A percentile compares a stretch with the other conserved stretches of the same genome.
phyloP scores from a whole-genome alignment of 768 basidiomycete species.

The Udeniomyces megalosporus region DNA sequence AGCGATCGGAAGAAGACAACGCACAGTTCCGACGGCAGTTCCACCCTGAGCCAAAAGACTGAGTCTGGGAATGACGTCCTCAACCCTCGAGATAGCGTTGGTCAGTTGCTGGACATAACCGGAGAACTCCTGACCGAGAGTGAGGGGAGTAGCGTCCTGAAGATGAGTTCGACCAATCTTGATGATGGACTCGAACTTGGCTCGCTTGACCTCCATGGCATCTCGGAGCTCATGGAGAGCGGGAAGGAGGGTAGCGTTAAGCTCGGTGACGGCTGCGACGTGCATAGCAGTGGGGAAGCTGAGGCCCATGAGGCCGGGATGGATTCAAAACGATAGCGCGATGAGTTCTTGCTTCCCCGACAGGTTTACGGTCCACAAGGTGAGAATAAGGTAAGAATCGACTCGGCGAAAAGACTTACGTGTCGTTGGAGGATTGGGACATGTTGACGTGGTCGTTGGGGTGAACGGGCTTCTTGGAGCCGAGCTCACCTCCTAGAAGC shows the following conservation, averaged over 20 bases:
- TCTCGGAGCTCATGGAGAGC: constrained; percentile 68
- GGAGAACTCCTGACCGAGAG: constrained; percentile 95
- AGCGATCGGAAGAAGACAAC: constrained; percentile 22
- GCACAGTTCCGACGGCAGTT: constrained; percentile 91
- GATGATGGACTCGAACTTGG: constrained; percentile 76
- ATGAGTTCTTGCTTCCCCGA: no score
- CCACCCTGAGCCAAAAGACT: constrained; percentile 90
- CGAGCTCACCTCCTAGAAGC: constrained; percentile 82
- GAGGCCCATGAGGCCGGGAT: neutral
- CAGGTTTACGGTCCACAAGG: neutral
- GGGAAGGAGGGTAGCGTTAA: constrained; percentile 61
- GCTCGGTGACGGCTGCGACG: constrained; percentile 82
- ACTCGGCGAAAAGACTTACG: constrained; percentile 40
- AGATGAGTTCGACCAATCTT: constrained; percentile 98
- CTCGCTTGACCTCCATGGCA: constrained; percentile 65
- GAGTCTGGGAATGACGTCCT: constrained; percentile 65
- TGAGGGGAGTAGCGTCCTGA: constrained; percentile 91
- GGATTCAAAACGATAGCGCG: neutral
- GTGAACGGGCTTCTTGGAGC: constrained; percentile 92
- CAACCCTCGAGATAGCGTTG: constrained; percentile 73
- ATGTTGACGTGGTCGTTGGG: constrained; percentile 99
- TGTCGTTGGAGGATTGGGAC: constrained; percentile 97
- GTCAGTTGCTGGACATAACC: constrained; percentile 91
- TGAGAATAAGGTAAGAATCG: neutral
- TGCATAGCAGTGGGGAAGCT: constrained; percentile 99